These are phyloP conservation scores for Chlorella sp. DNA, from an alignment of 139 green algal genomes.

Conservation along the genomic window DNA sequence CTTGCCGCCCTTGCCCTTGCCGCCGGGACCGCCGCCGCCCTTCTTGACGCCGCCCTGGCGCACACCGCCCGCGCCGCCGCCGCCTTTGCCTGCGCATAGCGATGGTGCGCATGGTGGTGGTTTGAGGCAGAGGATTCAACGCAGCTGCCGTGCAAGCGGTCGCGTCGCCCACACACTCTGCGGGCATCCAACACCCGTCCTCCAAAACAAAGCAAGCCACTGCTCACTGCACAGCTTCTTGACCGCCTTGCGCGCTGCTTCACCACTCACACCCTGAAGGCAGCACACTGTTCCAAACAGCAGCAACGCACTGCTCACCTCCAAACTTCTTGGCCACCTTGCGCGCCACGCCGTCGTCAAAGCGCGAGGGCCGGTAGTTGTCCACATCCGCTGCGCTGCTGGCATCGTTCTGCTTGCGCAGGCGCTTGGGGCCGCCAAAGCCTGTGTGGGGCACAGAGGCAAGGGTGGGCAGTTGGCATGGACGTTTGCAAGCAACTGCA, in stretches of 20 bases:
- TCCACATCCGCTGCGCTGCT: conserved; percentile 80
- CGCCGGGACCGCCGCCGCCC: conserved; percentile 21
- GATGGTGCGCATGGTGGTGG: too few relatives aligned
- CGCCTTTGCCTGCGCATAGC: conserved; percentile 8
- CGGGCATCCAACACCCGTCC: too few relatives aligned
- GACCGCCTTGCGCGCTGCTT: too few relatives aligned
- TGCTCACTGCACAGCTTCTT: too few relatives aligned
- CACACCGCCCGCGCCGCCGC: conserved; percentile 19
- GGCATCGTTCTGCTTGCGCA: conserved; percentile 93
- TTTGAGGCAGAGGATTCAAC: too few relatives aligned
- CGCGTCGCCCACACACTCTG: too few relatives aligned
- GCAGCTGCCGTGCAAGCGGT: too few relatives aligned
- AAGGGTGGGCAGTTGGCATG: too few relatives aligned
- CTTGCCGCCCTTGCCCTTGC: conserved; percentile 25
- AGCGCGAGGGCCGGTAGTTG: conserved; percentile 54
- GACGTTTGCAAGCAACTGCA: too few relatives aligned
- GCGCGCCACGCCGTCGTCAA: conserved; percentile 26
- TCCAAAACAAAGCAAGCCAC: too few relatives aligned
- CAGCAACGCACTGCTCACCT: not conserved
- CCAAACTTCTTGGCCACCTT: not conserved
- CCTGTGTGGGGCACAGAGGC: conserved; percentile 16
- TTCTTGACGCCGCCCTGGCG: conserved; percentile 33
- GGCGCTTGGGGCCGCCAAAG: conserved; percentile 87
- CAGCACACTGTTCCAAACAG: not conserved
- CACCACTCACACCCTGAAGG: too few relatives aligned